phyloP scores from a whole-genome alignment of 306 rosid genomes.

The Potentilla sterilis region DNA sequence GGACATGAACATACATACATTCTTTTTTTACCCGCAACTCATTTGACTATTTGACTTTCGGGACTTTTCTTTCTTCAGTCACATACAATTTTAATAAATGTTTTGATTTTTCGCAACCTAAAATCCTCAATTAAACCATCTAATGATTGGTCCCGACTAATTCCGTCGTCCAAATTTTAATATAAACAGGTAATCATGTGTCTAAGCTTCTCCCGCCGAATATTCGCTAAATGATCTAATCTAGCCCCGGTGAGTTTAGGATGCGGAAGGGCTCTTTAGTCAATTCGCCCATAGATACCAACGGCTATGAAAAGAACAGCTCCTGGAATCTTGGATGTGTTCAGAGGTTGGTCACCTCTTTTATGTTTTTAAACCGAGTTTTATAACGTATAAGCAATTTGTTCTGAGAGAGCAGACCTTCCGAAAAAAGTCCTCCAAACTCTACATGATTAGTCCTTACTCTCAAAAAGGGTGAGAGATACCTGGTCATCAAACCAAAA shows the following conservation, averaged over 20 bases:
- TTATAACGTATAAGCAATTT: too few relatives aligned
- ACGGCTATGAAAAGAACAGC: background rate
- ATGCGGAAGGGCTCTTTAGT: background rate
- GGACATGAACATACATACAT: background rate
- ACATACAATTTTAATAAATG: background rate
- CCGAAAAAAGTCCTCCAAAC: too few relatives aligned
- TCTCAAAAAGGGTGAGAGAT: too few relatives aligned
- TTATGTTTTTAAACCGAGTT: too few relatives aligned
- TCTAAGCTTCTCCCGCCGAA: background rate
- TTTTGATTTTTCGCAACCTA: background rate
- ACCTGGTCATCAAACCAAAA: too few relatives aligned
- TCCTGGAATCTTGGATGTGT: conserved; percentile 2
- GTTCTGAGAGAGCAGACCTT: too few relatives aligned
- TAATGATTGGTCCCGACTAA: background rate
- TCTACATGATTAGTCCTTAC: too few relatives aligned
- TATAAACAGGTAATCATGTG: background rate
- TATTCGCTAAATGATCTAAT: background rate
- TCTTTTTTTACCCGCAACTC: conserved; percentile 32
- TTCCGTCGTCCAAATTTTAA: background rate
- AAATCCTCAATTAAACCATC: background rate
- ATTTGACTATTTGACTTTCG: conserved; percentile 11
- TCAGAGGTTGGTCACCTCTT: too few relatives aligned
- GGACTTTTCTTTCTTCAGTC: background rate
- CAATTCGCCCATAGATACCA: background rate
- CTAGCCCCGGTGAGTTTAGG: background rate